A percentile compares a stretch with the other conserved stretches of the same genome.
These are phyloP conservation scores for Solanum pimpinellifolium DNA, from an alignment of 257 asterid genomes.

Conservation along the genomic window DNA sequence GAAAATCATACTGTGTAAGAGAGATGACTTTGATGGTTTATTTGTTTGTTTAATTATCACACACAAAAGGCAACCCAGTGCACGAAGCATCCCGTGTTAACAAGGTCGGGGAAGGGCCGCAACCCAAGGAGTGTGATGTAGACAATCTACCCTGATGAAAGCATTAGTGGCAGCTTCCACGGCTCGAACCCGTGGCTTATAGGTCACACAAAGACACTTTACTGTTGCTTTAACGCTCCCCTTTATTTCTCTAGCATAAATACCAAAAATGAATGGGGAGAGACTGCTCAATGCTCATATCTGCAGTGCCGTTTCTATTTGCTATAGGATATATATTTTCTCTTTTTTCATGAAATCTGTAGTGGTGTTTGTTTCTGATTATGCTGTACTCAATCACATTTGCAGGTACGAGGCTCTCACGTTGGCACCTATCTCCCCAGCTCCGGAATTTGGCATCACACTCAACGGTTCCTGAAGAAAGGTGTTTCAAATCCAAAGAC, in stretches of 20 bases:
- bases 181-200: background rate
- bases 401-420: slow-evolving; percentile 89
- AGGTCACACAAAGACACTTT: background rate
- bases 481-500: slow-evolving; percentile 59
- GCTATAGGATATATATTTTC: background rate
- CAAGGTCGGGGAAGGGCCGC: background rate
- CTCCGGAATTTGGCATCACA: slow-evolving; percentile 95
- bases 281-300: background rate
- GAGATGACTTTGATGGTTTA: background rate
- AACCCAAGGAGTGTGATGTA: background rate
- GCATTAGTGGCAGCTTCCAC: background rate
- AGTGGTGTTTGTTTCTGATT: background rate
- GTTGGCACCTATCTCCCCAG: slow-evolving; percentile 91
- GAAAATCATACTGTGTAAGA: background rate
- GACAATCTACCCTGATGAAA: background rate
- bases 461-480: slow-evolving; percentile 69
- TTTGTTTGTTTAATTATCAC: background rate
- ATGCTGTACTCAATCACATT: background rate
- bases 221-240: background rate
- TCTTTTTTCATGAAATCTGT: background rate
- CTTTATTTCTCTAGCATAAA: background rate
- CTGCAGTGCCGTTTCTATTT: background rate
- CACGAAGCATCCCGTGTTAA: background rate
- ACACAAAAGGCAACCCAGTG: background rate
- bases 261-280: background rate